Evolutionary conservation across 371 early-diverging fungal genomes (phyloP), one percentile per base, ranked within the genome.

Genomic region (Capillidium rhysosporum): DNA sequence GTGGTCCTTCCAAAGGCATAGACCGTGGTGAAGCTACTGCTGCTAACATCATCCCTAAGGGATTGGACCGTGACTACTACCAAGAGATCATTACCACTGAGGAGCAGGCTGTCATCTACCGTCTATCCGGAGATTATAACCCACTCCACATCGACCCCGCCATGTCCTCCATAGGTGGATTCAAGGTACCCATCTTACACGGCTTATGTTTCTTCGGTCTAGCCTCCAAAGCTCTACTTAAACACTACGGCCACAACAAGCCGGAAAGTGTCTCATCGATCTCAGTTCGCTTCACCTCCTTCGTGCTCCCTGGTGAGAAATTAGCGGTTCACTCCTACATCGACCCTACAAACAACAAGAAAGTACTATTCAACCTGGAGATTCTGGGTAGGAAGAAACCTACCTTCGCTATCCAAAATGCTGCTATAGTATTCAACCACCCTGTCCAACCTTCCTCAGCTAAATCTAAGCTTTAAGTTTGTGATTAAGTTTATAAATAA

Each of bases 221-320:
- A 55, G 85, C 93, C 40, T 85, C 78, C 38, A 87, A 89, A 64
- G 92, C 92, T 56, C 74, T 95, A 38, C 66, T 92, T 57, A 67
- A 76, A 62, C 65, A 73, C 5, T 90, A 77, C 59, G 77, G 82
- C 49, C 75, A 73, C 57, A 70, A 68, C 52, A 77, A 90, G 56
- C 75, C 88, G 12, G 65, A 70, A 7, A 54, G 55, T 30, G 80
- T 93, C 70, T 79, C 80, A 70, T 75, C 65, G 62, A 78, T 96
- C 70, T 92, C 95, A 77, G 89, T 73, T 10, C 80, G 94, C 30
- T 90, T 95, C 64, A 76, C 83, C 40, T 73, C 79, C 43, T 87
- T 82, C n/a, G 95, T 94, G 54, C 80, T 86, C 73, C 97, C 98
- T 18, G 97, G 98, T 5, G 97, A 97, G 63, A 95, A 95, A 10